Evolutionary conservation across 345 rosid species (phyloP), one percentile per base, ranked within the genome.

Genomic region (Cochlearia excelsa): DNA sequence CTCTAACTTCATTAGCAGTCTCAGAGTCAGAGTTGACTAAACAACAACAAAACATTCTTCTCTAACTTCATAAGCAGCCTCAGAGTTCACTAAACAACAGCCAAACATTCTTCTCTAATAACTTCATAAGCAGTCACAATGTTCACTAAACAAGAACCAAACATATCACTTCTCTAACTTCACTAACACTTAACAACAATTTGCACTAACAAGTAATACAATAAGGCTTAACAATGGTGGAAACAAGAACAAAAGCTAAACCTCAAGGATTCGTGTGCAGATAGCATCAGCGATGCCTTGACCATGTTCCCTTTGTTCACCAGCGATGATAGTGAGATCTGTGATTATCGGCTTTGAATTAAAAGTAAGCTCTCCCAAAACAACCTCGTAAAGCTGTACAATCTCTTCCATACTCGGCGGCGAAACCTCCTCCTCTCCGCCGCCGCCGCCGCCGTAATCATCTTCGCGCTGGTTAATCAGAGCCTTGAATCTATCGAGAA

Each of bases 331-430:
- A 2, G 99, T 94, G 72, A 94, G 90, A 81, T 94, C 97, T 45
- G 95, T 94, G 72, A 94, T 94, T 26, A 90, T 79, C 53, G 99
- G 99, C 78, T 94, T 94, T 39, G 96, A 94, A 81, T 90, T 94
- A 78, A 94, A 76, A 42, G 84, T 79, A 37, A 94, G 77, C 41
- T 94, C 99, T 3, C 84, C 77, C 54, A 94, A 74, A 6, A 87
- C 51, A 42, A 73, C 61, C 75, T 81, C 84, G 66, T 94, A 94
- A 26, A 90, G 75, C 51, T 80, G 79, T 59, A 90, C 96, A 38
- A 94, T 73, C 53, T 87, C 97, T 46, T 72, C 83, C 55, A 46
- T 48, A 53, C 75, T 54, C 51, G 66, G 77, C 31, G 75, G 68
- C 35, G 38, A 27, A 42, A 48, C 74, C 46, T 38, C 79, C 44